Conservation (phyloP, 495 filamentous ascomycete genomes). For the Penicillium longicatenatum region DNA sequence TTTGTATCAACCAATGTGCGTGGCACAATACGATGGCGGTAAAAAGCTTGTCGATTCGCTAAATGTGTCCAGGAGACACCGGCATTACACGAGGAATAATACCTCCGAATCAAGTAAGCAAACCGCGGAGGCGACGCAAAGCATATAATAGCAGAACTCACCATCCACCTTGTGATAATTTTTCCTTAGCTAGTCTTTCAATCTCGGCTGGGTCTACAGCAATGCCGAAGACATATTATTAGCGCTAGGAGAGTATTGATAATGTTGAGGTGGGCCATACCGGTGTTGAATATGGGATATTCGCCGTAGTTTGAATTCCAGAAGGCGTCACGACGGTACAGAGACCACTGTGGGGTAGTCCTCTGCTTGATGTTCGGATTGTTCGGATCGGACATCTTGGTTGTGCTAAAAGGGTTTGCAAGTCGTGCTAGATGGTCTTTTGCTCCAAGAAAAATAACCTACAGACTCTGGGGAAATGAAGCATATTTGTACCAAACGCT, state of each 20-base stretch:
- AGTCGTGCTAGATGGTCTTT: too few species aligned
- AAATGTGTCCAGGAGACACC: slow-evolving; percentile 66
- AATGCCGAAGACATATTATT: background rate
- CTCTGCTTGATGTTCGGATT: slow-evolving; percentile 16
- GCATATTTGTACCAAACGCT: too few species aligned
- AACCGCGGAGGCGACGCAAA: background rate
- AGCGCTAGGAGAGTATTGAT: background rate
- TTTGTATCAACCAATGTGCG: slow-evolving; percentile 64
- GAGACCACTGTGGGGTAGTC: slow-evolving; percentile 19
- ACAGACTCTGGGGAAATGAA: too few species aligned
- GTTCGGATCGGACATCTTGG: slow-evolving; percentile 15
- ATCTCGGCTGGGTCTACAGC: slow-evolving; percentile 13
- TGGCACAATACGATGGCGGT: slow-evolving; percentile 66
- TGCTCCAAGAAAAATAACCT: too few species aligned
- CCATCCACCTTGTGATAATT: slow-evolving; percentile 21
- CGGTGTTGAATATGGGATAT: slow-evolving; percentile 14
- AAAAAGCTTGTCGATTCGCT: slow-evolving; percentile 69
- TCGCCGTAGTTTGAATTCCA: slow-evolving; percentile 19
- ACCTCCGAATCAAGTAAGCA: slow-evolving; percentile 26
- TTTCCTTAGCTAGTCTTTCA: slow-evolving; percentile 16
- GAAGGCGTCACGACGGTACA: slow-evolving; percentile 19
- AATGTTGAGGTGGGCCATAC: background rate
- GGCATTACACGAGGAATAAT: slow-evolving; percentile 68
- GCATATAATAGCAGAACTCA: background rate
- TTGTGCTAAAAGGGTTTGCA: too few species aligned